Evolutionary conservation across 371 early-diverging fungal genomes (phyloP).

Genomic region (Nematocida sp.): DNA sequence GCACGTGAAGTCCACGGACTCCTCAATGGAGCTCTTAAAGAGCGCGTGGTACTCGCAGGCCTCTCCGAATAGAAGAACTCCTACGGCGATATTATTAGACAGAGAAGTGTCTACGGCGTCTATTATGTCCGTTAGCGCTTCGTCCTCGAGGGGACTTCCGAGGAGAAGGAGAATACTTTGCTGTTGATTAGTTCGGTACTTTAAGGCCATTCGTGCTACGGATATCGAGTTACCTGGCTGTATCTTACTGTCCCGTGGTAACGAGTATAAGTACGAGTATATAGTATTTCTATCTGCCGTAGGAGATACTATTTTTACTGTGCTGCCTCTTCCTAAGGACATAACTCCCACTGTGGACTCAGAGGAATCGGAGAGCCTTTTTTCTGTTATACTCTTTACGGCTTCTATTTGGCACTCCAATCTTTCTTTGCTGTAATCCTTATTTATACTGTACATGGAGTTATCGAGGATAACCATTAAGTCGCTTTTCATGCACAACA

Average conservation of each 20-base stretch:
- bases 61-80: conserved; percentile 91
- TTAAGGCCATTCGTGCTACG: conserved; percentile 45
- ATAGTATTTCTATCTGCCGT: conserved; percentile 31
- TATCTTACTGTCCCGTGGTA: conserved; percentile 19
- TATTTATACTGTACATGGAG: conserved; percentile 54
- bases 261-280: conserved; percentile 23
- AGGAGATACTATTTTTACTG: conserved; percentile 48
- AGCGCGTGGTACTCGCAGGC: conserved; percentile 69
- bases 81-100: conserved; percentile 88
- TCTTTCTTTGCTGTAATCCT: conserved; percentile 38
- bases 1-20: conserved; percentile 37
- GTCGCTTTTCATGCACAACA: conserved; percentile 32
- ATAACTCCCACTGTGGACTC: conserved; percentile 51
- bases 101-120: conserved; percentile 81
- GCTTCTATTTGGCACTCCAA: conserved; percentile 40
- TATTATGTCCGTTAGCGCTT: conserved; percentile 69
- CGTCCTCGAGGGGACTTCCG: conserved; percentile 39
- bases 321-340: conserved; percentile 24
- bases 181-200: conserved; percentile 44
- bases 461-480: conserved; percentile 53
- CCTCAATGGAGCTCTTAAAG: conserved; percentile 20
- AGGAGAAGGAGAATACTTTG: conserved; percentile 40
- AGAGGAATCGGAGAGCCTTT: conserved; percentile 1
- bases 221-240: conserved; percentile 16
- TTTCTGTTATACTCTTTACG: conserved; percentile 16